Base-by-base conservation (phyloP, 2,329 filamentous ascomycete genomes). In the Colletotrichum lindemuthianum region DNA sequence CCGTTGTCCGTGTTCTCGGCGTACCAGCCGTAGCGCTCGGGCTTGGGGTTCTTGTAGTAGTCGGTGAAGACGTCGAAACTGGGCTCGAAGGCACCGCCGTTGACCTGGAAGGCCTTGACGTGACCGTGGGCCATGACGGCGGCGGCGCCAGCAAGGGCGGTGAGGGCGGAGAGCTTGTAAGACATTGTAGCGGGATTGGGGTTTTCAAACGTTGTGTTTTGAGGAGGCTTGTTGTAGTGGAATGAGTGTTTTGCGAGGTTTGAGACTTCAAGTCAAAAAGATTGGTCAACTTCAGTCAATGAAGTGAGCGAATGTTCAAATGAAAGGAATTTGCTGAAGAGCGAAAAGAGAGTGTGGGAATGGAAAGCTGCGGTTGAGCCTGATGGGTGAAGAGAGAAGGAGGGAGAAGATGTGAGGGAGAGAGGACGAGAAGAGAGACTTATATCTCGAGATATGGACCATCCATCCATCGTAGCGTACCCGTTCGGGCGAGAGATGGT, bases 1-100 rank as follows among this genome's bases (percentile, higher is more conserved):
- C 81, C 79, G 64, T 79, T 77, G 70, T 77, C 74, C 69, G 75
- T 71, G 73, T 69, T 16, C 65, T 59, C 4, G 71, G 71, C 47
- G 45, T 54, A 49, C 61, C 61, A 65, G 6, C 51, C 65, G 41
- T 69, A 70, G 8, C 75, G 73, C 24, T 69, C 57, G 7, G 80
- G 80, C 4, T 67, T 67, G 45, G 37, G 49, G 44, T 59, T 43
- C 52, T 43, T 57, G 59, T 69, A 70, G 69, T 70, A 65, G 58
- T 69, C 71, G 37, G 63, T 68, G 57, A 70, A 68, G 51, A 72
- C 72, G 58, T 71, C 67, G 68, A 68, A 71, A 48, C 69, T 68
- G 37, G 67, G 58, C 24, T 24, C 24, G 70, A 76, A 79, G 43
- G 72, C 70, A 44, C 69, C 67, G n/a, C 70, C 70, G 63, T 71